Percentiles rank a stretch among this genome's conserved stretches.
These are phyloP conservation scores for Golubevia pallescens DNA, from an alignment of 1,284 basidiomycete genomes.

Conservation along the genomic window DNA sequence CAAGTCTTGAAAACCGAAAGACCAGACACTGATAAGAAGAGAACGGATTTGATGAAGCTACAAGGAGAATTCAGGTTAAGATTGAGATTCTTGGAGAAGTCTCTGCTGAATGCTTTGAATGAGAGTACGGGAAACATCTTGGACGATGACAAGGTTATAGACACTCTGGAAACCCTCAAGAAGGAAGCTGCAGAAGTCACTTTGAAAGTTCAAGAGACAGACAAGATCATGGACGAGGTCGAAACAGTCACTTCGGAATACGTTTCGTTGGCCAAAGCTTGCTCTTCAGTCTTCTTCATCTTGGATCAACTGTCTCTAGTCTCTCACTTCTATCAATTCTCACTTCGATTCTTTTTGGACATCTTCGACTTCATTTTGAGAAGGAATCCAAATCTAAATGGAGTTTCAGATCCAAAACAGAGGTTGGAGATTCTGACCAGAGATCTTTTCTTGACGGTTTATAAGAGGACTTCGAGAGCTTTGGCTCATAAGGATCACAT, in stretches of 20 bases:
- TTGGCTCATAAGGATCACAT: constrained; percentile 58
- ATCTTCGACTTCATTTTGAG: constrained; percentile 55
- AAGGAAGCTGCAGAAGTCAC: constrained; percentile 61
- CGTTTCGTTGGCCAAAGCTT: constrained; percentile 55
- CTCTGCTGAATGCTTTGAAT: constrained; percentile 58
- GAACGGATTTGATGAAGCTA: constrained; percentile 55
- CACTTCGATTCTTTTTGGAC: constrained; percentile 55
- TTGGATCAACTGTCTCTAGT: constrained; percentile 53
- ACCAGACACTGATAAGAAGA: constrained; percentile 59
- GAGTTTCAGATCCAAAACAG: constrained; percentile 39
- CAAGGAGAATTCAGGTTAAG: constrained; percentile 61
- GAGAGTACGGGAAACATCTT: constrained; percentile 60
- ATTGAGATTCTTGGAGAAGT: constrained; percentile 53
- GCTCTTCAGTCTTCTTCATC: constrained; percentile 59
- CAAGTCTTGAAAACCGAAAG: constrained; percentile 54
- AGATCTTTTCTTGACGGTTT: constrained; percentile 51
- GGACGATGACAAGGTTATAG: constrained; percentile 61
- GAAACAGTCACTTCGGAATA: constrained; percentile 51
- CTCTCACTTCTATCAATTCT: constrained; percentile 60
- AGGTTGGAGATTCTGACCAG: constrained; percentile 43
- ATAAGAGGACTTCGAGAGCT: constrained; percentile 49
- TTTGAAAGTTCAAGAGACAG: constrained; percentile 51
- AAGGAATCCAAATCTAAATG: constrained; percentile 41
- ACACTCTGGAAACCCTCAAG: constrained; percentile 62
- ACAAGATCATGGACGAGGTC: constrained; percentile 52